Conservation (phyloP, 2,329 filamentous ascomycete species). For the Fusarium continuum region DNA sequence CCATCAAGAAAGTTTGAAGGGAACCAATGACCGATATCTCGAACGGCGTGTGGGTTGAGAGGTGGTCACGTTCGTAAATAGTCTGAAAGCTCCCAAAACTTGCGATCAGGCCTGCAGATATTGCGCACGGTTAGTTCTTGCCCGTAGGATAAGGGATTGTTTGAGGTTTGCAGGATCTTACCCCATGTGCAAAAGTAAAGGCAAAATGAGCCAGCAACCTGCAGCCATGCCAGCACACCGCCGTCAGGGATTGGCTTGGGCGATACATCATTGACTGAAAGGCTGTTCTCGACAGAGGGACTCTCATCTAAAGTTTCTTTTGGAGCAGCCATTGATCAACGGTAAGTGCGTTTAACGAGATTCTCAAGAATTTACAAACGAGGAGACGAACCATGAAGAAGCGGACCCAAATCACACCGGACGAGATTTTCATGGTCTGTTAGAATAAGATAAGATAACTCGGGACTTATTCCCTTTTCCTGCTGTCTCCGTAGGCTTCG, state of each 20-base stretch:
- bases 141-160: accelerated
- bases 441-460: background rate
- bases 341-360: background rate
- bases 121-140: background rate
- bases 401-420: background rate
- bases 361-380: background rate
- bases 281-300: background rate
- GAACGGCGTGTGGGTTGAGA: slow-evolving; percentile 15
- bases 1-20: slow-evolving; percentile 36
- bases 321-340: background rate
- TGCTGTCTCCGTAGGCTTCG: background rate
- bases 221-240: slow-evolving; percentile 35
- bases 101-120: slow-evolving; percentile 34
- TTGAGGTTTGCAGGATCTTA: background rate
- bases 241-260: slow-evolving; percentile 13
- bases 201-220: slow-evolving; percentile 35
- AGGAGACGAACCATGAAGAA: background rate
- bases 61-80: slow-evolving; percentile 32
- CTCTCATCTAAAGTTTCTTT: background rate
- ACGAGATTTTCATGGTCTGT: background rate
- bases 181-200: slow-evolving; percentile 42
- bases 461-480: background rate
- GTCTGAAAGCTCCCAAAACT: slow-evolving; percentile 40
- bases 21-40: slow-evolving; percentile 39
- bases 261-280: background rate